phyloP scores from a whole-genome alignment of 2,329 filamentous ascomycete genomes.

The Chalaropsis ovoidea region DNA sequence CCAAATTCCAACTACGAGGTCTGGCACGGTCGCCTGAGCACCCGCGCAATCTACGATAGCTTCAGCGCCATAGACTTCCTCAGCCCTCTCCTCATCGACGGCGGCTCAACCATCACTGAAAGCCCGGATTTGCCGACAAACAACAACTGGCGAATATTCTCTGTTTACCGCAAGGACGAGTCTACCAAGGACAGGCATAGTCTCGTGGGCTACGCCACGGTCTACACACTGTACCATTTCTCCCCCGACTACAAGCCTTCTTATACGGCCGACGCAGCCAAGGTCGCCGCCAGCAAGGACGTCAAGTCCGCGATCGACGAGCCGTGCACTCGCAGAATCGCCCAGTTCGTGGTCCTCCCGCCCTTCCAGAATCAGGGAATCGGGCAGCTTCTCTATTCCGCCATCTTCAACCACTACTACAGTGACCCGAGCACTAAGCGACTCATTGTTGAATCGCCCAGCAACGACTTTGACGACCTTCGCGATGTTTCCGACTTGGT shows the following conservation, averaged over 20 bases:
- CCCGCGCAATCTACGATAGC: conserved; percentile 58
- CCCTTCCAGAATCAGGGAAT: conserved; percentile 75
- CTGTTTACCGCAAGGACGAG: conserved; percentile 55
- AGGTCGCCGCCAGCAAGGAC: conserved; percentile 24
- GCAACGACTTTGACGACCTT: conserved; percentile 71
- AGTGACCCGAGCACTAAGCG: conserved; percentile 61
- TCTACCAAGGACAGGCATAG: conserved; percentile 46
- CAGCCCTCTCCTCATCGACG: conserved; percentile 82
- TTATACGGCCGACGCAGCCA: neutral
- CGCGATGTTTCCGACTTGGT: conserved; percentile 64
- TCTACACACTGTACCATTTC: conserved; percentile 73
- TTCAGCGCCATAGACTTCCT: conserved; percentile 75
- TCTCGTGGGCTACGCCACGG: conserved; percentile 81
- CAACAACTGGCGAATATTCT: conserved; percentile 58
- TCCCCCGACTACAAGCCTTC: conserved; percentile 37
- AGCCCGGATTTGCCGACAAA: conserved; percentile 48
- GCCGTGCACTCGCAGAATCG: conserved; percentile 72
- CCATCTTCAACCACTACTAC: conserved; percentile 62
- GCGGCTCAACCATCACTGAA: conserved; percentile 61
- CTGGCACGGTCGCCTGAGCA: conserved; percentile 66
- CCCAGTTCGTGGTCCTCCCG: conserved; percentile 85
- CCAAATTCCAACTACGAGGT: conserved; percentile 54
- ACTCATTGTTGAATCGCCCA: conserved; percentile 89
- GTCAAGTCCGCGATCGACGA: conserved; percentile 15
- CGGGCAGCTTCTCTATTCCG: conserved; percentile 68